These are phyloP conservation scores for Parastagonospora nodorum DNA, from an alignment of 2,329 filamentous ascomycete genomes.

Conservation along the genomic window DNA sequence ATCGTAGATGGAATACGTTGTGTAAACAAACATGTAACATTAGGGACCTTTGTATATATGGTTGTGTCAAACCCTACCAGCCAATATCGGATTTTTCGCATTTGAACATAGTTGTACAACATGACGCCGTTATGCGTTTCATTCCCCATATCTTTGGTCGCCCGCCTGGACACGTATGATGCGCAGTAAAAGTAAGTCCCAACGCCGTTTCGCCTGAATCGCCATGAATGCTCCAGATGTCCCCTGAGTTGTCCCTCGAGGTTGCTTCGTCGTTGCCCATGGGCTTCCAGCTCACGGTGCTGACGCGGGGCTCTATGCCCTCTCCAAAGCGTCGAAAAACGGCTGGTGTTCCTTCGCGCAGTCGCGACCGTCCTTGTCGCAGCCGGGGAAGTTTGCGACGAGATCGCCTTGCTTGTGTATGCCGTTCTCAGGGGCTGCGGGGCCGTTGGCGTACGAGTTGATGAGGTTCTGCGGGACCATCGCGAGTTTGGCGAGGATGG, in stretches of 20 bases:
- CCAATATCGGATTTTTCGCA: neutral
- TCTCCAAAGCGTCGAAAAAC: slow-evolving; percentile 49
- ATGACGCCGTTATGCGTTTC: slow-evolving; percentile 4
- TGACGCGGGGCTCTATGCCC: slow-evolving; percentile 11
- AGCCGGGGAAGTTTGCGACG: slow-evolving; percentile 77
- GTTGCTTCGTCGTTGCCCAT: neutral
- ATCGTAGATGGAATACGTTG: neutral
- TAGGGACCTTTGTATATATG: neutral
- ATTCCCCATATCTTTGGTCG: neutral
- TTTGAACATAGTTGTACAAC: slow-evolving; percentile 2
- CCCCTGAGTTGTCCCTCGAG: neutral
- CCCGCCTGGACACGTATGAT: too few relatives aligned
- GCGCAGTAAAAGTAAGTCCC: neutral
- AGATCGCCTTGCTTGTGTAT: slow-evolving; percentile 85
- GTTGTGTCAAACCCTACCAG: too few relatives aligned
- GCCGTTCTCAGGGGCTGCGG: slow-evolving; percentile 48
- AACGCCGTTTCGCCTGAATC: neutral
- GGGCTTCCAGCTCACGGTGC: neutral
- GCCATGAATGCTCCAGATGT: too few relatives aligned
- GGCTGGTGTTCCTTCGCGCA: slow-evolving; percentile 74
- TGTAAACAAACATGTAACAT: neutral
- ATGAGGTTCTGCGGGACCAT: slow-evolving; percentile 84
- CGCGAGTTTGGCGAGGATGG: slow-evolving; percentile 85
- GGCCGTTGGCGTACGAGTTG: slow-evolving; percentile 71
- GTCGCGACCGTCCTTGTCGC: slow-evolving; percentile 62